A percentile compares a stretch with the other conserved stretches of the same genome.
Evolutionary conservation across 1,284 basidiomycete genomes (phyloP).

Genomic region (Fomitopsis betulina): DNA sequence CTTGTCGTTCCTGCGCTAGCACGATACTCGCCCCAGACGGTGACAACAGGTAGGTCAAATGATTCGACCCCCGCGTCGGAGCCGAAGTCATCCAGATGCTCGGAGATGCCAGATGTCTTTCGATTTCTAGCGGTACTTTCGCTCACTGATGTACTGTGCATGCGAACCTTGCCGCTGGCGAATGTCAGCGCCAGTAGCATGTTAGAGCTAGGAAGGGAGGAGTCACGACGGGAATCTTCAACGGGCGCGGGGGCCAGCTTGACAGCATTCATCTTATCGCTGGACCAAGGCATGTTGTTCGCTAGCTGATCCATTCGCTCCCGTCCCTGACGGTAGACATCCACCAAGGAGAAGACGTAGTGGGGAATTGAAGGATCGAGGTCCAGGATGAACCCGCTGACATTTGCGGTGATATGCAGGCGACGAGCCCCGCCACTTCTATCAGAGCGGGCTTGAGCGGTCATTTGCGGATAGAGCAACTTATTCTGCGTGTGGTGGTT

Average conservation of each 20-base stretch:
- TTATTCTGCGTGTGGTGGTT: constrained; percentile 72
- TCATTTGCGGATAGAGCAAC: constrained; percentile 78
- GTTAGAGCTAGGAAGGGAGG: constrained; percentile 48
- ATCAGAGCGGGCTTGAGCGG: constrained; percentile 66
- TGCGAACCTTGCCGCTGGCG: constrained; percentile 72
- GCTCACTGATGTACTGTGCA: constrained; percentile 43
- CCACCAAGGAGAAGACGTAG: constrained; percentile 75
- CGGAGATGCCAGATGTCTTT: constrained; percentile 25
- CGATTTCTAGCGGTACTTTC: constrained; percentile 32
- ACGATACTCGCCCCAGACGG: constrained; percentile 81
- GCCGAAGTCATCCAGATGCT: constrained; percentile 43
- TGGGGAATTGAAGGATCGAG: constrained; percentile 80
- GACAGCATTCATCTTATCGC: constrained; percentile 20
- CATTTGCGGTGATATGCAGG: constrained; percentile 65
- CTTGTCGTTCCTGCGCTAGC: constrained; percentile 44
- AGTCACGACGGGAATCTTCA: constrained; percentile 29
- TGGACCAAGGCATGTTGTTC: constrained; percentile 42
- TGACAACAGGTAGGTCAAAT: constrained; percentile 75
- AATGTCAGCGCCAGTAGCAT: constrained; percentile 76
- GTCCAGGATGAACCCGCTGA: constrained; percentile 85
- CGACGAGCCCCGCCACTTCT: constrained; percentile 46
- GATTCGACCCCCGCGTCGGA: constrained; percentile 51
- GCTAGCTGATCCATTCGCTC: constrained; percentile 67
- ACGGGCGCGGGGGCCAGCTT: constrained; percentile 18
- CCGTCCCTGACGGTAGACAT: constrained; percentile 82